Evolutionary conservation across 2,329 filamentous ascomycete genomes (phyloP).

Genomic region (Capronia americana): DNA sequence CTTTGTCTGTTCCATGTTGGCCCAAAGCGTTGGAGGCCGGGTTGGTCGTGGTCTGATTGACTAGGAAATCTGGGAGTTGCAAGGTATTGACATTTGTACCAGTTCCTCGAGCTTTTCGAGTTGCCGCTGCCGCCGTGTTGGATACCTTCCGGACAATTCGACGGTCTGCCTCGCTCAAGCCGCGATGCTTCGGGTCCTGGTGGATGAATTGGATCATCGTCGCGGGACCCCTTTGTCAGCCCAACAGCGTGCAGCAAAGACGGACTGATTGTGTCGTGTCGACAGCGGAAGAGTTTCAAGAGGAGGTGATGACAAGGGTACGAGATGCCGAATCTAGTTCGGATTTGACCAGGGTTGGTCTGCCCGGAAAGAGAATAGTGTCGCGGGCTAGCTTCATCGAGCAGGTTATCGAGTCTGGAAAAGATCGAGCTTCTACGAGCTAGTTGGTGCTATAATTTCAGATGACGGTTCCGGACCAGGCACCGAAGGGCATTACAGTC

Average conservation of each 20-base stretch:
- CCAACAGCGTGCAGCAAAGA: background rate
- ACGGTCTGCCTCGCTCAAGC: constrained; percentile 24
- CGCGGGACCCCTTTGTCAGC: background rate
- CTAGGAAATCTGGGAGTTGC: constrained; percentile 22
- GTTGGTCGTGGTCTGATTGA: background rate
- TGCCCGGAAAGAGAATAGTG: constrained; percentile 6
- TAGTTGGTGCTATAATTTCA: background rate
- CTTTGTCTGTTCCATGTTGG: background rate
- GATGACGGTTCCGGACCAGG: background rate
- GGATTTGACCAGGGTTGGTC: constrained; percentile 12
- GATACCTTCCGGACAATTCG: constrained; percentile 27
- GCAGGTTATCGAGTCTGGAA: constrained; percentile 1
- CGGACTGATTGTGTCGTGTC: background rate
- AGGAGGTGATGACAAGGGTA: constrained; percentile 12
- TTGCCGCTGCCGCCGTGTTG: constrained; percentile 23
- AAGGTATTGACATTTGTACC: constrained; percentile 15
- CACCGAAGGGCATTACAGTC: background rate
- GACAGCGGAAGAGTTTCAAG: background rate
- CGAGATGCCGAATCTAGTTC: constrained; percentile 5
- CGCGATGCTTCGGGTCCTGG: constrained; percentile 17
- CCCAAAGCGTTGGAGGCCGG: background rate
- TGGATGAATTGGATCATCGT: constrained; percentile 27
- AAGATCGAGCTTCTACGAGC: background rate
- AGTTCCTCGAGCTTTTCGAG: constrained; percentile 20
- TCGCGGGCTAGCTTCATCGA: background rate